Conservation (phyloP, 2,329 filamentous ascomycete species). For the Hypoxylon sp. region DNA sequence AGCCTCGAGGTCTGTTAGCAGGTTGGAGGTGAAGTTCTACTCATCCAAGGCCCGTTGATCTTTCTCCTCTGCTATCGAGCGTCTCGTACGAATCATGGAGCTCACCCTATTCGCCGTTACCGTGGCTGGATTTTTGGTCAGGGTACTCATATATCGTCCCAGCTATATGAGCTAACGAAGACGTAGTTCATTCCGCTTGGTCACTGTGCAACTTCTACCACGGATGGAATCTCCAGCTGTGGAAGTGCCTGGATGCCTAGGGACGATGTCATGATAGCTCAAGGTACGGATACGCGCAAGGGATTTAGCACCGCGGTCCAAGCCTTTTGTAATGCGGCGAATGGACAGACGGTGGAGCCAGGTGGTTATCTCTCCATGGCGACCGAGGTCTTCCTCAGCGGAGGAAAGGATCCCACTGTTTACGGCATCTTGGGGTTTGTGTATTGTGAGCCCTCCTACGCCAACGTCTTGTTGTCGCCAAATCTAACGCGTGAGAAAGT, state of each 20-base stretch:
- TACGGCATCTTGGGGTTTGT: conserved; percentile 50
- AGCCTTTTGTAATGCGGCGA: conserved; percentile 45
- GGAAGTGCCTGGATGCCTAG: conserved; percentile 46
- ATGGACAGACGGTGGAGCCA: conserved; percentile 42
- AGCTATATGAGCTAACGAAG: conserved; percentile 26
- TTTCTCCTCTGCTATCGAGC: not conserved
- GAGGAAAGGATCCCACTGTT: conserved; percentile 42
- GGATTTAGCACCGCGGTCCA: conserved; percentile 48
- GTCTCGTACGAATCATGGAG: conserved; percentile 17
- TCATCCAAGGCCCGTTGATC: not conserved
- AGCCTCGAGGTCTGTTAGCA: not conserved
- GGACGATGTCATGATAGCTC: conserved; percentile 46
- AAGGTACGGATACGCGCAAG: conserved; percentile 45
- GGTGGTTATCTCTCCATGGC: conserved; percentile 49
- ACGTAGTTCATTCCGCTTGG: conserved; percentile 31
- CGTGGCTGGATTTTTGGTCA: conserved; percentile 20
- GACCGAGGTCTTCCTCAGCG: conserved; percentile 48
- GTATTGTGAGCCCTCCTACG: conserved; percentile 45
- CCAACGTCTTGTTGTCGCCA: not conserved
- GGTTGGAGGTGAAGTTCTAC: not conserved
- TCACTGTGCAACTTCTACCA: conserved; percentile 22
- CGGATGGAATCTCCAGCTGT: conserved; percentile 49
- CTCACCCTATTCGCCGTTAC: conserved; percentile 19
- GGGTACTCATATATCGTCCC: not conserved
- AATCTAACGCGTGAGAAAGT: conserved; percentile 36